Percentiles rank a stretch among this genome's conserved stretches.
These are phyloP conservation scores for Monosporascus sp. DNA, from an alignment of 2,329 filamentous ascomycete species.

Conservation along the genomic window DNA sequence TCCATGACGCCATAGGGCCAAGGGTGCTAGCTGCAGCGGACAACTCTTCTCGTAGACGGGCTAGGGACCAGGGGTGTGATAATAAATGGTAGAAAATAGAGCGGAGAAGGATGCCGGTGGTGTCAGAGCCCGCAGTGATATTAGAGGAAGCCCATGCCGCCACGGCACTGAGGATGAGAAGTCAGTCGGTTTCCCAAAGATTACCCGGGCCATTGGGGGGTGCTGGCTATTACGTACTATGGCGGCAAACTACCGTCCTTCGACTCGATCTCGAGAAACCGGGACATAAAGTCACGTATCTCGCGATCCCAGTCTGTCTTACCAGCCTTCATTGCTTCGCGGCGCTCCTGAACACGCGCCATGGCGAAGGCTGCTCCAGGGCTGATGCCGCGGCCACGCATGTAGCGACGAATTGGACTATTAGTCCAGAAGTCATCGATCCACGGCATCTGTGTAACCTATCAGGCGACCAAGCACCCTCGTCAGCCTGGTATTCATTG, in stretches of 20 bases:
- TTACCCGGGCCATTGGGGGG: too few species aligned
- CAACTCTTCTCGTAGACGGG: constrained; percentile 4
- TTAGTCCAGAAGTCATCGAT: constrained; percentile 4
- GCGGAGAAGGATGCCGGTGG: constrained; percentile 8
- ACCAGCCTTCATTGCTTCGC: neutral
- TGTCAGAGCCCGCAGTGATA: constrained; percentile 8
- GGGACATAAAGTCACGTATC: constrained; percentile 9
- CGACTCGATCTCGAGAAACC: constrained; percentile 4
- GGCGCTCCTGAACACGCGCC: constrained; percentile 2
- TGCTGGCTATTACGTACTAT: constrained; percentile 8
- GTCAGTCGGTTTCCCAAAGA: neutral
- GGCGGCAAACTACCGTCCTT: constrained; percentile 5
- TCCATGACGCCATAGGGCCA: constrained; percentile 4
- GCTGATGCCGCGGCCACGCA: neutral
- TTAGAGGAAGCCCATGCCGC: constrained; percentile 30
- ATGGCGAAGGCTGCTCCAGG: neutral
- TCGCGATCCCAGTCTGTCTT: neutral
- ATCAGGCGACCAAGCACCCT: neutral
- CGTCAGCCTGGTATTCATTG: neutral
- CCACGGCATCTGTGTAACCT: constrained; percentile 6
- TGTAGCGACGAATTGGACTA: constrained; percentile 2
- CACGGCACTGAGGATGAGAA: constrained; percentile 5
- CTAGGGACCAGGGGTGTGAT: constrained; percentile 1
- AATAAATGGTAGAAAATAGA: constrained; percentile 8
- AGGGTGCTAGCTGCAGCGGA: constrained; percentile 2